Evolutionary conservation across 352 stramenopile genomes (phyloP).

Genomic region (Halophytophthora batemanensis): DNA sequence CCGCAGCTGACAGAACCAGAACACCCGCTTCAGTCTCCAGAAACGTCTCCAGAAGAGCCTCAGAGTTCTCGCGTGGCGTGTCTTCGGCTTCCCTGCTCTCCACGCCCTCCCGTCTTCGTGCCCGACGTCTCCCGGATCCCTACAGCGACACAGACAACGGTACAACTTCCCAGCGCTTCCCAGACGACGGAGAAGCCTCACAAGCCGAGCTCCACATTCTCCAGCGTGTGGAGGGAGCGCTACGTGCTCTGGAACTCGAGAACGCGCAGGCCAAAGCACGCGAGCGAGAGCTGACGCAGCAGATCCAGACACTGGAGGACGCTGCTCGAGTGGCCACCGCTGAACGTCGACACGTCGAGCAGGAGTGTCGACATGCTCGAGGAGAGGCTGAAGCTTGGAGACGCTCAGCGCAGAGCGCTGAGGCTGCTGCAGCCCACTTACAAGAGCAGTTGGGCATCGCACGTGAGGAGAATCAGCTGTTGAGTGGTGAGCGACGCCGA

Average conservation of each 20-base stretch:
- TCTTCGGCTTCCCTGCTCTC: neutral
- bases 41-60: too few species aligned
- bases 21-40: neutral
- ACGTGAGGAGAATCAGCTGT: conserved; percentile 59
- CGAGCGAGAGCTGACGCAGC: conserved; percentile 44
- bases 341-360: conserved; percentile 55
- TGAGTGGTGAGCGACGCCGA: conserved; percentile 47
- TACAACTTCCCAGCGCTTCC: too few species aligned
- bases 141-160: too few species aligned
- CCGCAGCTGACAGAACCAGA: too few species aligned
- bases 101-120: too few species aligned
- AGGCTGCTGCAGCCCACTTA: conserved; percentile 42
- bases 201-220: conserved; percentile 58
- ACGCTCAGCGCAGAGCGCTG: conserved; percentile 39
- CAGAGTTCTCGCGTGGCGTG: conserved; percentile 1
- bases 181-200: conserved; percentile 18
- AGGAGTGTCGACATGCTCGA: conserved; percentile 35
- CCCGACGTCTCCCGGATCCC: too few species aligned
- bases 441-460: conserved; percentile 63
- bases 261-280: conserved; percentile 51
- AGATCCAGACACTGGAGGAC: conserved; percentile 59
- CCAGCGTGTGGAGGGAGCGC: conserved; percentile 57
- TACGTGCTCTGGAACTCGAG: conserved; percentile 70
- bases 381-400: conserved; percentile 61
- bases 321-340: conserved; percentile 40